Evolutionary conservation across 306 rosid species (phyloP), one percentile per base, ranked within the genome.

Genomic region (Lathyrus sativus): DNA sequence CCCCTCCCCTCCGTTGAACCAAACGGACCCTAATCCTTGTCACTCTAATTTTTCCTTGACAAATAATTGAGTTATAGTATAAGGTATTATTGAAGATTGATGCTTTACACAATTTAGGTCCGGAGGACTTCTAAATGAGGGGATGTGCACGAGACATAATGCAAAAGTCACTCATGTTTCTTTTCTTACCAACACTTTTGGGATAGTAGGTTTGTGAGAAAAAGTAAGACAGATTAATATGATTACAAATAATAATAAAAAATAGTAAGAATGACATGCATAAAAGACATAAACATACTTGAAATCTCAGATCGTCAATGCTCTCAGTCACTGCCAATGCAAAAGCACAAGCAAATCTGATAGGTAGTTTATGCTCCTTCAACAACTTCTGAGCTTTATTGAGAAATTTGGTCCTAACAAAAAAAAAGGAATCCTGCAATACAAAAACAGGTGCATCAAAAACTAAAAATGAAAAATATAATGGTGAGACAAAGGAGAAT

Each of bases 261-360:
- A 8, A 70, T 13, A 26, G 42, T 6, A 43, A 62, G 1, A 51
- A 58, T 29, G 12, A 24, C 39, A 42, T 7, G 11, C 44, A 58
- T 44, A 26, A 53, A 54, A 65, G 70, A 78, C 31, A 69, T 11
- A 39, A 64, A 65, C 82, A 73, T 88, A 93, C 98, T 72, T 73
- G 80, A 67, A 76, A 82, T 69, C 68, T 87, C 58, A 88, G 72
- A 76, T 88, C 90, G 49, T 73, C 80, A 11, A 39, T 70, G 80
- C 76, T 58, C 74, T 86, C 85, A 38, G 81, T 80, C 68, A 75
- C 60, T 53, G 82, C 89, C 81, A 93, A 64, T 76, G 96, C 85
- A 79, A 86, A 90, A 72, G 89, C 90, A 76, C 98, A 86, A 19
- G 96, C 91, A 81, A 83, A 93, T 74, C 95, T 89, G 72, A 71